Conservation (phyloP, 495 filamentous ascomycete genomes). For the Trichocladium antarcticum region DNA sequence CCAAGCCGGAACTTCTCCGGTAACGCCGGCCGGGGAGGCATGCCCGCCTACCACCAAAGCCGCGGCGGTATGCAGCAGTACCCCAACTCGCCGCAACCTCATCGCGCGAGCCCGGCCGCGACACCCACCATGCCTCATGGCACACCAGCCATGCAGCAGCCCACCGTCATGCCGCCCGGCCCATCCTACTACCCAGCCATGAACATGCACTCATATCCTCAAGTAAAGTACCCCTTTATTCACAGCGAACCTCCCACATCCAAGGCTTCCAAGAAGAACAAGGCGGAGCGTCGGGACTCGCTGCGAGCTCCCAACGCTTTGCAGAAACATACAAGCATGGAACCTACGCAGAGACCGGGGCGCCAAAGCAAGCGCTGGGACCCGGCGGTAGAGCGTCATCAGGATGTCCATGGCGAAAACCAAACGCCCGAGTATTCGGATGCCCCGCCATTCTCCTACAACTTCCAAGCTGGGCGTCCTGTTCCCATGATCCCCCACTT, state of each 20-base stretch:
- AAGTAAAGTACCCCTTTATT: conserved; percentile 56
- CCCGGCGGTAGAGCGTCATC: conserved; percentile 17
- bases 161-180: conserved; percentile 37
- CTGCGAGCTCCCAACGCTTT: conserved; percentile 24
- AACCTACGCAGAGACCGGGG: conserved; percentile 23
- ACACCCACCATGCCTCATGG: conserved; percentile 51
- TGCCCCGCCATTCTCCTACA: conserved; percentile 16
- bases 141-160: conserved; percentile 56
- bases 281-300: conserved; percentile 31
- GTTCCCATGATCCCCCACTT: conserved; percentile 30
- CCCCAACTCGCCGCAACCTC: conserved; percentile 56
- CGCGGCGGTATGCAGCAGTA: conserved; percentile 47
- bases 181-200: background rate
- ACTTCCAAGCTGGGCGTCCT: conserved; percentile 21
- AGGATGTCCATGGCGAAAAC: conserved; percentile 14
- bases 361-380: conserved; percentile 35
- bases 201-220: conserved; percentile 18
- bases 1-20: conserved; percentile 47
- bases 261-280: conserved; percentile 32
- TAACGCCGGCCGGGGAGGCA: conserved; percentile 54
- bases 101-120: conserved; percentile 57
- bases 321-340: conserved; percentile 20
- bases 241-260: conserved; percentile 21
- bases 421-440: conserved; percentile 18
- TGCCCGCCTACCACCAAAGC: conserved; percentile 54